Conservation (phyloP, 1,284 basidiomycete species). For the Austroboletus novae-zelandiae region DNA sequence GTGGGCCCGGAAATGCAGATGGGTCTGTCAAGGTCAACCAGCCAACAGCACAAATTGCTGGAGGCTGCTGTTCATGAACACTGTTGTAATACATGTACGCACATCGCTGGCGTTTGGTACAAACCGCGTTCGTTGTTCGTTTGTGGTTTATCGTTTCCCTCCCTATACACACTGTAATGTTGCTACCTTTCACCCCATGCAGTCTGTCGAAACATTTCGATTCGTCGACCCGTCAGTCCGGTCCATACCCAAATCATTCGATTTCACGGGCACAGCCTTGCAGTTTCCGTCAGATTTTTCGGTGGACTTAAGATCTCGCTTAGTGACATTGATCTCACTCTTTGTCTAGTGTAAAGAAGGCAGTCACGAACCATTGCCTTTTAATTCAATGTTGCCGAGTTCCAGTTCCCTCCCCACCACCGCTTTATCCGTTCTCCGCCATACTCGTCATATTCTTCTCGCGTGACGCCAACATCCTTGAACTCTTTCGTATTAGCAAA, state of each 20-base stretch:
- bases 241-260: too few species aligned
- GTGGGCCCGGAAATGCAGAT: conserved; percentile 41
- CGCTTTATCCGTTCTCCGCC: conserved; percentile 78
- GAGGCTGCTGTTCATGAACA: conserved; percentile 58
- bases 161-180: conserved; percentile 23
- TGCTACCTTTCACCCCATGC: conserved; percentile 7
- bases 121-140: conserved; percentile 10
- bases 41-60: conserved; percentile 41
- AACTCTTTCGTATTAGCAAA: conserved; percentile 72
- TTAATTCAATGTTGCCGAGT: conserved; percentile 27
- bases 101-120: conserved; percentile 4
- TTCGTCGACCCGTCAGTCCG: background rate
- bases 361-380: too few species aligned
- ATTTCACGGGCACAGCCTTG: too few species aligned
- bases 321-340: too few species aligned
- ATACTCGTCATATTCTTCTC: conserved; percentile 87
- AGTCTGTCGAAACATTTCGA: background rate
- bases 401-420: conserved; percentile 89
- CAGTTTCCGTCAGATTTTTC: too few species aligned
- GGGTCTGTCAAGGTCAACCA: conserved; percentile 68
- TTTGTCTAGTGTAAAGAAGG: too few species aligned
- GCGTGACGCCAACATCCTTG: conserved; percentile 56
- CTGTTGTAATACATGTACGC: conserved; percentile 5
- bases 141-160: conserved; percentile 9
- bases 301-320: too few species aligned